A percentile compares a stretch with the other conserved stretches of the same genome.
phyloP scores from a whole-genome alignment of 2,329 filamentous ascomycete genomes.

The Lachnellula arida region DNA sequence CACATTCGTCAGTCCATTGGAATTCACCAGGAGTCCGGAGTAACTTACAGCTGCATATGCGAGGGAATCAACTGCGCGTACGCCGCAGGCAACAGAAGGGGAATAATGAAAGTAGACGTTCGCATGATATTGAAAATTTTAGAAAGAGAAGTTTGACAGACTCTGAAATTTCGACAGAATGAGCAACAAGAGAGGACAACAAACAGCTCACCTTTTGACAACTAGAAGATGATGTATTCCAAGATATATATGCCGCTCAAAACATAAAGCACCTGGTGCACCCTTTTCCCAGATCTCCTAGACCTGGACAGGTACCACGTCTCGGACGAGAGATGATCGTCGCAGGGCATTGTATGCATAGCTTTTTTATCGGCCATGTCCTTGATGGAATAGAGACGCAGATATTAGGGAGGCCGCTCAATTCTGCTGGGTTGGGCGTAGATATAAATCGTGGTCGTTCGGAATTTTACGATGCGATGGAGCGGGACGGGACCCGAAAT shows the following conservation, averaged over 20 bases:
- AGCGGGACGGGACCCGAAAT: not conserved
- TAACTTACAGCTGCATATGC: slow-evolving; percentile 16
- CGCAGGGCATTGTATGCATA: too few relatives aligned
- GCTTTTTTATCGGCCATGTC: too few relatives aligned
- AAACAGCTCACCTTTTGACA: not conserved
- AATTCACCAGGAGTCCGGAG: too few relatives aligned
- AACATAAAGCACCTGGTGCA: too few relatives aligned
- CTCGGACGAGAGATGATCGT: too few relatives aligned
- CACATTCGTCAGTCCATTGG: not conserved
- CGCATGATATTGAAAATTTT: slow-evolving; percentile 9
- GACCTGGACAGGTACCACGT: too few relatives aligned
- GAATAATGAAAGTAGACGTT: slow-evolving; percentile 8
- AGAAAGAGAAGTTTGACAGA: not conserved
- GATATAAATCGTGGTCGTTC: not conserved
- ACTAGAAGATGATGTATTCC: not conserved
- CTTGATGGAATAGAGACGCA: not conserved
- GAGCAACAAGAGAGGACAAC: slow-evolving; percentile 1
- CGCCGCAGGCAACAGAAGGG: slow-evolving; percentile 13
- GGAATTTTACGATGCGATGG: slow-evolving; percentile 2
- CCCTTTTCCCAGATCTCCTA: not conserved
- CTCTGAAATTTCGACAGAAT: not conserved
- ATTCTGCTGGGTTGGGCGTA: too few relatives aligned
- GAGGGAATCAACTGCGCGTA: slow-evolving; percentile 17
- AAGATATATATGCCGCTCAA: not conserved
- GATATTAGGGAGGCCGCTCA: not conserved